Evolutionary conservation across 129 eudicot genomes (phyloP).

Genomic region (Flaveria bidentis): DNA sequence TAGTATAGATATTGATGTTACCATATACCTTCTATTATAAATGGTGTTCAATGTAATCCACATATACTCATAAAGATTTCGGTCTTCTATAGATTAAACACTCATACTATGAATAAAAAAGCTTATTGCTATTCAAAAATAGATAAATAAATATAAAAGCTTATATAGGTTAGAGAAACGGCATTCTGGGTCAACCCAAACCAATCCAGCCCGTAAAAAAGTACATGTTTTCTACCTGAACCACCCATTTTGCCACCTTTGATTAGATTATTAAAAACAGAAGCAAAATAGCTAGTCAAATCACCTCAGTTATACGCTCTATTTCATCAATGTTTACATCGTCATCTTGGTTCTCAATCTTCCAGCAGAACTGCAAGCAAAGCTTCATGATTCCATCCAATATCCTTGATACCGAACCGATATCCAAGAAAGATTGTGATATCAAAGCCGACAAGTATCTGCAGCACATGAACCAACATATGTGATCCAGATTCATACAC

Average conservation of each 20-base stretch:
- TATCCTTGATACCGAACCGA: conserved; percentile 91
- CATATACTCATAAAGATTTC: not conserved
- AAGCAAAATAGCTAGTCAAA: not conserved
- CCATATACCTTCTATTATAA: too few species aligned
- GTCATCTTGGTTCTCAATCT: conserved; percentile 70
- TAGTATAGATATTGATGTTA: too few species aligned
- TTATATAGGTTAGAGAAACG: not conserved
- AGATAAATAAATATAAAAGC: not conserved
- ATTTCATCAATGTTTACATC: conserved; percentile 56
- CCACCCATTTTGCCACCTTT: not conserved
- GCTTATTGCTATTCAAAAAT: too few species aligned
- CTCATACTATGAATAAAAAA: not conserved
- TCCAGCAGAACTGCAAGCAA: conserved; percentile 94
- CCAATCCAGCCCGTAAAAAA: not conserved
- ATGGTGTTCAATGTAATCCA: not conserved
- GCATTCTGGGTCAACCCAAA: not conserved
- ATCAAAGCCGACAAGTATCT: conserved; percentile 89
- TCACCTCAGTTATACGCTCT: conserved; percentile 84
- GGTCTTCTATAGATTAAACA: not conserved
- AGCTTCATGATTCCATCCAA: conserved; percentile 92
- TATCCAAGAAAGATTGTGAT: conserved; percentile 93
- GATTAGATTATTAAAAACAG: not conserved
- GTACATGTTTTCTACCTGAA: not conserved
- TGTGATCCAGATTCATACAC: too few species aligned
- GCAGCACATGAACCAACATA: conserved; percentile 15